Base-by-base conservation (phyloP, 1,284 basidiomycete genomes). In the Pseudozyma sp. region DNA sequence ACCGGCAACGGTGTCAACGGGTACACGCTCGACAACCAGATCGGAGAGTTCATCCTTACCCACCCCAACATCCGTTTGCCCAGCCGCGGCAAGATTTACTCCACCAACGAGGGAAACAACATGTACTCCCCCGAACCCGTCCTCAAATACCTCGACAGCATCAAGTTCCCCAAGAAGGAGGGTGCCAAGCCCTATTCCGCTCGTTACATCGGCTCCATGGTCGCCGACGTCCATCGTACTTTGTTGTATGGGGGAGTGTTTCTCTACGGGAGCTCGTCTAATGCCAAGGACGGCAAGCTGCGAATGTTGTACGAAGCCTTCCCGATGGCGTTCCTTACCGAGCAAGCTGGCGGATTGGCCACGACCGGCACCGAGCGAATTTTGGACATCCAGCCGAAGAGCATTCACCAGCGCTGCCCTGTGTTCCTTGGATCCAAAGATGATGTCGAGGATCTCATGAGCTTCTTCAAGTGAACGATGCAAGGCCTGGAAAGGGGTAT, bases 81-180 rank as follows among this genome's bases (percentile, higher is more conserved):
- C 7, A 80, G 89, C 29, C 91, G 97, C 61, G 97, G 97, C 78
- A 99, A 99, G 88, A 99, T 99, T 84, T 99, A 99, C 88, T 98
- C 95, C 17, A 96, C 98, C 89, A 99, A 99, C 87, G 97, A 99
- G 87, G 96, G 96, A 74, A 99, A 99, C 87, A 90, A 93, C 56
- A 88, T 92, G 88, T 95, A 94, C 87, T 99, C 97, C 88, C 88
- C 97, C 87, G 87, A 90, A 53, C 81, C 78, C 37, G 79, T 82
- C 17, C 60, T 78, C 77, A 90, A 91, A 66, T 99, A 98, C 87
- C 89, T 99, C 72, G 91, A 97, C 75, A 93, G 91, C 77, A 94
- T 99, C 89, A 99, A 99, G 87, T 96, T 72, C 77, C 80, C 81
- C 44, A 75, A 78, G 66, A 77, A 45, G 30, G 73, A 78, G n/a